Conservation (phyloP, 1,284 basidiomycete genomes). For the Neonothopanus nambi region DNA sequence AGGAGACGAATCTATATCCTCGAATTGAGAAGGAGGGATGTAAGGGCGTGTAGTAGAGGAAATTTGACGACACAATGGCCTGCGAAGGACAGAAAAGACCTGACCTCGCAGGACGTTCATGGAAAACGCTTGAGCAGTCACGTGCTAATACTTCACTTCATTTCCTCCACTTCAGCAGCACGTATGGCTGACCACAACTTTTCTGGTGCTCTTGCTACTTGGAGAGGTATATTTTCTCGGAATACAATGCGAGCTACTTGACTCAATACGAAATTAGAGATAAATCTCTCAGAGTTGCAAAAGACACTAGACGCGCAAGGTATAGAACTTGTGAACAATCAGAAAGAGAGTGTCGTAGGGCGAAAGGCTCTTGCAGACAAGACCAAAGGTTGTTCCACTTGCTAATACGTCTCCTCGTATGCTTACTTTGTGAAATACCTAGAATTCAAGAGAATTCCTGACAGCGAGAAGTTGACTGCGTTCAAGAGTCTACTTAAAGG, state of each 20-base stretch:
- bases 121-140: constrained; percentile 5
- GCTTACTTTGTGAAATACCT: constrained; percentile 4
- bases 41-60: constrained; percentile 26
- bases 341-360: constrained; percentile 94
- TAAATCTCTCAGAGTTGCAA: constrained; percentile 89
- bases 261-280: constrained; percentile 50
- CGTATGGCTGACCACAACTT: constrained; percentile 68
- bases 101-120: constrained; percentile 33
- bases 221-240: constrained; percentile 64
- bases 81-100: constrained; percentile 18
- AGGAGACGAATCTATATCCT: constrained; percentile 13
- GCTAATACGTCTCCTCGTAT: background rate
- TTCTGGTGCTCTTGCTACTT: constrained; percentile 82
- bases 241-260: no score
- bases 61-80: constrained; percentile 15
- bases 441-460: constrained; percentile 95
- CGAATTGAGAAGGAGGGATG: constrained; percentile 32
- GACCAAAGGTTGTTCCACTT: constrained; percentile 71
- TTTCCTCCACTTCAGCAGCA: background rate
- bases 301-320: constrained; percentile 89
- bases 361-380: constrained; percentile 91
- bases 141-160: background rate
- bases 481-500: constrained; percentile 90
- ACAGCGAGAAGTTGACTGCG: constrained; percentile 79
- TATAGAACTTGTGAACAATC: constrained; percentile 94